Base-by-base conservation (phyloP, 306 rosid genomes). In the Glycine soja region DNA sequence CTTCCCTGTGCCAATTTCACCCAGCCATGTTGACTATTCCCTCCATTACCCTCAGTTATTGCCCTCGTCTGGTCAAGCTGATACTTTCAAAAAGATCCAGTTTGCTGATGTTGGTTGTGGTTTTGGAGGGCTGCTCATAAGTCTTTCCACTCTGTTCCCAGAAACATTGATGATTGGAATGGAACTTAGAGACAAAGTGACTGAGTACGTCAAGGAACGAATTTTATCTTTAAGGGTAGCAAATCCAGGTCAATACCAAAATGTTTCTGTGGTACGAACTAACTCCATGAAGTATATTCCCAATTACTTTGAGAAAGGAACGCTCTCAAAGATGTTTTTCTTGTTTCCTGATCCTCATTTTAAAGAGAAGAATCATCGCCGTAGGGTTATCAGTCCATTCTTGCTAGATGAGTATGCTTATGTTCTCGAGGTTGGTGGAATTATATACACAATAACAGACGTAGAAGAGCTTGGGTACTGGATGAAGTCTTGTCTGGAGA, bases 41-140 rank as follows among this genome's bases (percentile, higher is more conserved):
- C 87, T 89, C 82, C 97, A 95, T 81, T 95, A 86, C 71, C 97
- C 97, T 47, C 93, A 90, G 34, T 58, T 82, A 36, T 86, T 86
- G 57, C 81, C 94, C 45, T 73, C 92, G 0, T 74, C 93, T 48
- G 92, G 77, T 56, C 85, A 82, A 79, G 72, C 66, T 32, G 85
- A 81, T 59, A 30, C 79, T 68, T 70, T 90, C 76, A 92, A 73
- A 65, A 95, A 82, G 89, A 69, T 91, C 59, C 86, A 90, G 85
- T 95, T 95, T 89, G 98, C 98, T 52, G 99, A 95, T 84, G 87
- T 95, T 81, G 99, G 98, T 53, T 95, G 99, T 72, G 98, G 98
- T 83, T 93, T 95, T 83, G 99, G 98, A 10, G 99, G 99, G 57
- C 93, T 93, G 81, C 87, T 95, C 51, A 91, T 95, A 68, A 89